phyloP scores from a whole-genome alignment of 1,284 basidiomycete species.

The Malassezia restricta region DNA sequence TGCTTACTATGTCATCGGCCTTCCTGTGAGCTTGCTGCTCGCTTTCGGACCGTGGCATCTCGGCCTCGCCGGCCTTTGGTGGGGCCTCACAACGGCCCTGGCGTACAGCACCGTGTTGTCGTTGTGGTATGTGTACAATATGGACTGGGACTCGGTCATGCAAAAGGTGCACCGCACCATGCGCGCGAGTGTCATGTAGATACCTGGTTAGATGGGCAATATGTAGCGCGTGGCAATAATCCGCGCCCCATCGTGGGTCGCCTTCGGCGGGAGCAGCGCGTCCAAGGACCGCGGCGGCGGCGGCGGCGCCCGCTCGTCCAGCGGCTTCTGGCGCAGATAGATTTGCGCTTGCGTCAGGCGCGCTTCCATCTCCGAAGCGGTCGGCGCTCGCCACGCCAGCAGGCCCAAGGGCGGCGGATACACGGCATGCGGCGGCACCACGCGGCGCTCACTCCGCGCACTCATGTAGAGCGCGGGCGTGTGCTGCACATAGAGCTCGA shows the following conservation, averaged over 20 bases:
- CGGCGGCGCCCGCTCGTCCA: not conserved
- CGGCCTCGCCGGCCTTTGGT: constrained; percentile 48
- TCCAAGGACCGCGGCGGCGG: not conserved
- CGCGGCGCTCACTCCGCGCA: not conserved
- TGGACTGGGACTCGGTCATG: constrained; percentile 10
- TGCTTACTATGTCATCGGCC: constrained; percentile 49
- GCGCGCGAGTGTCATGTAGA: not conserved
- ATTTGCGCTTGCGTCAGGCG: constrained; percentile 11
- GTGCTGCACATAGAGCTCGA: constrained; percentile 3
- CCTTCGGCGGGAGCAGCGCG: not conserved
- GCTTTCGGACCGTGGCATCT: constrained; percentile 46
- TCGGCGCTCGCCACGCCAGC: not conserved
- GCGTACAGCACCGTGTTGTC: constrained; percentile 41
- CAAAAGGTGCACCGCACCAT: constrained; percentile 9
- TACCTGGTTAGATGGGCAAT: not conserved
- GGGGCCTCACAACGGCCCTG: constrained; percentile 49
- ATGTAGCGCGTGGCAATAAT: constrained; percentile 8
- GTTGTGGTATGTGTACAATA: constrained; percentile 9
- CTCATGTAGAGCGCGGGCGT: not conserved
- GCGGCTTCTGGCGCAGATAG: constrained; percentile 1
- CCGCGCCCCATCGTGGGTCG: not conserved
- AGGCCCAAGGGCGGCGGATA: constrained; percentile 15
- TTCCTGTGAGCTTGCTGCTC: constrained; percentile 50
- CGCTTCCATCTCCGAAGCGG: not conserved
- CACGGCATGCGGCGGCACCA: constrained; percentile 5